phyloP scores from a whole-genome alignment of 805 yeast genomes.

The Torulaspora franciscae region DNA sequence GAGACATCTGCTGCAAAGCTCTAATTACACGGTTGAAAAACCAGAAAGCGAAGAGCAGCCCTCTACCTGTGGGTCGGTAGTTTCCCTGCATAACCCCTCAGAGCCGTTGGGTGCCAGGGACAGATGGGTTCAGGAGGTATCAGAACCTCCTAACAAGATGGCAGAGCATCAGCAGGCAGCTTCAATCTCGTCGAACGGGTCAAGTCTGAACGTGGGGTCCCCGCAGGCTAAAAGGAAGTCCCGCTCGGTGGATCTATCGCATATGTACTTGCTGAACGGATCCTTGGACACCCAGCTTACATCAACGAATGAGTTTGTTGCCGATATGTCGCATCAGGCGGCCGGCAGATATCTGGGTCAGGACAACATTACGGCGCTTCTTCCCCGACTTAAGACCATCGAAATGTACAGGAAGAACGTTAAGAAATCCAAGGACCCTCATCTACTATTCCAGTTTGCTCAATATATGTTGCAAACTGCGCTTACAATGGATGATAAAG shows the following conservation, averaged over 20 bases:
- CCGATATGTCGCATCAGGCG: constrained; percentile 49
- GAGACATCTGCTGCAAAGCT: constrained; percentile 12
- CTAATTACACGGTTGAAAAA: constrained; percentile 6
- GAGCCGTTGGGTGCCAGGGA: constrained; percentile 5
- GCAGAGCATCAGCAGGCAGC: background rate
- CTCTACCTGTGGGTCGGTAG: constrained; percentile 7
- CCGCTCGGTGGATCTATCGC: constrained; percentile 41
- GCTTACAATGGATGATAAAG: constrained; percentile 45
- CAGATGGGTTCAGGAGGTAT: constrained; percentile 10
- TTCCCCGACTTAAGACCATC: constrained; percentile 77
- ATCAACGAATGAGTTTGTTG: constrained; percentile 39
- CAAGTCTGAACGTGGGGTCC: constrained; percentile 8
- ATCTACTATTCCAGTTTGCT: constrained; percentile 83
- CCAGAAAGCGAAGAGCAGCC: constrained; percentile 6
- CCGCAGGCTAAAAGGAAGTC: constrained; percentile 24
- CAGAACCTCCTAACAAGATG: constrained; percentile 7
- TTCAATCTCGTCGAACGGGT: constrained; percentile 4
- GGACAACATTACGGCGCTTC: constrained; percentile 43
- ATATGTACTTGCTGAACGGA: constrained; percentile 36
- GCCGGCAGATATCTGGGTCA: constrained; percentile 52
- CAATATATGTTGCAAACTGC: constrained; percentile 87
- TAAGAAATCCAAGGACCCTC: constrained; percentile 77
- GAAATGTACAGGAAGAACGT: constrained; percentile 86
- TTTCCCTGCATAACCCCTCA: constrained; percentile 12
- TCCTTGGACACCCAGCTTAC: constrained; percentile 35